phyloP scores from a whole-genome alignment of 106 monocot species.

The Narthecium ossifragum region DNA sequence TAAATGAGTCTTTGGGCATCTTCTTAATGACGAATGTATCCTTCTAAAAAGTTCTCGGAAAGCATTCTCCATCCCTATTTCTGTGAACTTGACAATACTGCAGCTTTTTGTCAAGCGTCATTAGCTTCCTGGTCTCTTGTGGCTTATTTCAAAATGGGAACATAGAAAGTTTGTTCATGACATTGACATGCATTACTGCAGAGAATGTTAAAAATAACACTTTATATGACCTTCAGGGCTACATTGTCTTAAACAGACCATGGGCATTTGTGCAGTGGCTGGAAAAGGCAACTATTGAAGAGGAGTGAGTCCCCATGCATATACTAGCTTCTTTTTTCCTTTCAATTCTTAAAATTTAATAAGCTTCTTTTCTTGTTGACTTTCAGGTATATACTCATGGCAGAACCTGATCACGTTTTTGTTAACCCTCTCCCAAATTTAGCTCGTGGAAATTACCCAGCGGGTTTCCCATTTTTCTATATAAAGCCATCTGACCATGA shows the following conservation, averaged over 20 bases:
- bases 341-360: background rate
- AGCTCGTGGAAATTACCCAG: constrained; percentile 46
- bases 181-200: no score
- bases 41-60: no score
- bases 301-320: constrained; percentile 54
- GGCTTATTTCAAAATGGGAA: no score
- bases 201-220: no score
- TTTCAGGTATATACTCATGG: constrained; percentile 83
- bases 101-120: no score
- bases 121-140: no score
- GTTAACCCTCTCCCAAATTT: constrained; percentile 87
- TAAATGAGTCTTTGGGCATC: no score
- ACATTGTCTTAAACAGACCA: constrained; percentile 91
- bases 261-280: constrained; percentile 99
- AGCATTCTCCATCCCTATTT: no score
- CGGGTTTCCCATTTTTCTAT: constrained; percentile 91
- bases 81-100: no score
- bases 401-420: constrained; percentile 90
- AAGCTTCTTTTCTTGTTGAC: background rate
- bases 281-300: constrained; percentile 69
- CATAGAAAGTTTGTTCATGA: no score
- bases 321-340: background rate
- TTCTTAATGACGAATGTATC: no score
- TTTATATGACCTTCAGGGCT: constrained; percentile 81
- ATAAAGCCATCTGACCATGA: constrained; percentile 70